These are phyloP conservation scores for Puccinia novopanici DNA, from an alignment of 1,284 basidiomycete genomes.

Conservation along the genomic window DNA sequence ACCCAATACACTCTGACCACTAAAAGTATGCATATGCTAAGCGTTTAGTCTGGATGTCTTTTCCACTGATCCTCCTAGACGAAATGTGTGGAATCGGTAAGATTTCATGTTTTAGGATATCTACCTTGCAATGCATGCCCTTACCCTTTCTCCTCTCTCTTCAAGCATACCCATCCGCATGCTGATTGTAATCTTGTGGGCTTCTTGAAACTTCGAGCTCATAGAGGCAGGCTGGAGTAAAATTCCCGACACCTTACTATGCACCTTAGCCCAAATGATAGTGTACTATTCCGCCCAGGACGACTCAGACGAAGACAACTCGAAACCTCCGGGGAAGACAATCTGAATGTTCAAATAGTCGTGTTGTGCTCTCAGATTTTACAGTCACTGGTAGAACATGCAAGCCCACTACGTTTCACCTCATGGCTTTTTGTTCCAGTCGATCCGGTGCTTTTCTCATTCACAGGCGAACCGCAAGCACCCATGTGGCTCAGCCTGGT, in stretches of 20 bases:
- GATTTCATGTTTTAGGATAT: not conserved
- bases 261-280: conserved; percentile 34
- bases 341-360: not conserved
- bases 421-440: conserved; percentile 16
- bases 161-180: not conserved
- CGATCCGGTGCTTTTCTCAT: not conserved
- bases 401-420: not conserved
- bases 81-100: conserved; percentile 20
- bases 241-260: conserved; percentile 22
- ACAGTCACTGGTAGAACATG: conserved; percentile 17
- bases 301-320: not conserved
- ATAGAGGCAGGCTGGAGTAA: conserved; percentile 21
- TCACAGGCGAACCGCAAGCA: conserved; percentile 11
- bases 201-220: conserved; percentile 4
- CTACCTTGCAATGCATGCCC: no score
- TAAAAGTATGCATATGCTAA: conserved; percentile 18
- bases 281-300: conserved; percentile 11
- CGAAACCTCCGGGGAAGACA: conserved; percentile 6
- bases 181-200: not conserved
- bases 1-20: not conserved
- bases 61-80: conserved; percentile 30
- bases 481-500: conserved; percentile 18
- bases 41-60: conserved; percentile 29
- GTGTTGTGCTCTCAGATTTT: conserved; percentile 15
- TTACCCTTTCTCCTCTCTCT: not conserved